Evolutionary conservation across 805 yeast species (phyloP), one percentile per base, ranked within the genome.

Genomic region (Nakazawaea molendinolei): DNA sequence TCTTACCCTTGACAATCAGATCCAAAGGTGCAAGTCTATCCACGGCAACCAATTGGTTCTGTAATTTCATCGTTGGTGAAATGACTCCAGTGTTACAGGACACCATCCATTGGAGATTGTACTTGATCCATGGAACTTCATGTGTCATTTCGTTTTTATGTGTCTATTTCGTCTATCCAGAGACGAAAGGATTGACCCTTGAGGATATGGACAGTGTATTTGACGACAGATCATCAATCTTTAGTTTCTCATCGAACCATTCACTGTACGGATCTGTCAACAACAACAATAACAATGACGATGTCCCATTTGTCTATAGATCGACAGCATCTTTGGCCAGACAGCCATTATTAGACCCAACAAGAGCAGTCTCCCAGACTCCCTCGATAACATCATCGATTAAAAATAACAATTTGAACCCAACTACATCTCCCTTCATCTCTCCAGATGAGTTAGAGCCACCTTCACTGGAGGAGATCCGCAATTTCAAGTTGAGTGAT

Each of bases 151-250:
- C 95, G 3, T 77, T 83, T 41, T 55, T 82, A 24, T 76, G 80
- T 16, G 95, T 87, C 9, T 75, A 69, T 60, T 70, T 68, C 38
- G 62, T 77, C 31, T 86, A 82, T 54, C 96, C 96, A 1, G 97
- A 89, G 55, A 89, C 96, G 2, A 86, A 83, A 49, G 96, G 96
- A 8, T 75, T 87, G 33, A 70, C 79, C 18, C 67, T 87, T 38
- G 97, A 89, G 53, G 96, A 89, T 41, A 87, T 89, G 95, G 95
- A 89, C 44, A 73, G 84, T 3, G 71, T 87, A 10, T 87, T 89
- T 56, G 95, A 89, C 45, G 95, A 79, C 49, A 53, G 67, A 46
- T 55, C 61, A 2, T 51, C 58, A 3, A 36, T 41, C 3, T 44
- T 29, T 25, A 33, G 42, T 17, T 31, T 31, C 30, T 28, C 29